phyloP scores from a whole-genome alignment of 768 basidiomycete genomes.

The Russula earlei region DNA sequence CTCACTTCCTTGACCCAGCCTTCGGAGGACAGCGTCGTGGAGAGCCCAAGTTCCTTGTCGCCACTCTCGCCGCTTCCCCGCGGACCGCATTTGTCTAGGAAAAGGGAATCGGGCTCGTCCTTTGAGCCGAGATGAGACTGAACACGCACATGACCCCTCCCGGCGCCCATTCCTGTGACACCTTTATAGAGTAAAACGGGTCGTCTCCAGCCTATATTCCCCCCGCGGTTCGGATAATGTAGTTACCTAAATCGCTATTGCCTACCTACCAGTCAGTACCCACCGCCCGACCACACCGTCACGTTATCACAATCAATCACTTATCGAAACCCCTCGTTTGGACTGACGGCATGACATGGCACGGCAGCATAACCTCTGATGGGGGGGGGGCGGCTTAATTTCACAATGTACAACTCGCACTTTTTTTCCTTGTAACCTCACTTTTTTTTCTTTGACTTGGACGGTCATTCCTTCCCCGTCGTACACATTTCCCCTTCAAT shows the following conservation, averaged over 20 bases:
- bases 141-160: too few species aligned
- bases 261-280: not conserved
- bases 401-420: too few species aligned
- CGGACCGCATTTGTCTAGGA: not conserved
- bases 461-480: not conserved
- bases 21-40: not conserved
- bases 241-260: not conserved
- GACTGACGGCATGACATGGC: not conserved
- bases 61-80: slow-evolving; percentile 8
- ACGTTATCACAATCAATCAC: not conserved
- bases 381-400: too few species aligned
- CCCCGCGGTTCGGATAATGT: too few species aligned
- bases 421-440: too few species aligned
- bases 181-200: not conserved
- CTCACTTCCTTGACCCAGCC: not conserved
- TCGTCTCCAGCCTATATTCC: too few species aligned
- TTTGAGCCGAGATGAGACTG: slow-evolving; percentile 6
- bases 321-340: not conserved
- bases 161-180: too few species aligned
- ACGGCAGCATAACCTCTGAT: too few species aligned
- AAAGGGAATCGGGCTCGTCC: slow-evolving; percentile 1
- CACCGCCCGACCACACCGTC: not conserved
- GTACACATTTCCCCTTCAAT: too few species aligned
- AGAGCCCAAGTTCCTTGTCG: slow-evolving; percentile 2
- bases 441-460: too few species aligned